Evolutionary conservation across 805 yeast species (phyloP).

Genomic region (Starmerella riodocensis): DNA sequence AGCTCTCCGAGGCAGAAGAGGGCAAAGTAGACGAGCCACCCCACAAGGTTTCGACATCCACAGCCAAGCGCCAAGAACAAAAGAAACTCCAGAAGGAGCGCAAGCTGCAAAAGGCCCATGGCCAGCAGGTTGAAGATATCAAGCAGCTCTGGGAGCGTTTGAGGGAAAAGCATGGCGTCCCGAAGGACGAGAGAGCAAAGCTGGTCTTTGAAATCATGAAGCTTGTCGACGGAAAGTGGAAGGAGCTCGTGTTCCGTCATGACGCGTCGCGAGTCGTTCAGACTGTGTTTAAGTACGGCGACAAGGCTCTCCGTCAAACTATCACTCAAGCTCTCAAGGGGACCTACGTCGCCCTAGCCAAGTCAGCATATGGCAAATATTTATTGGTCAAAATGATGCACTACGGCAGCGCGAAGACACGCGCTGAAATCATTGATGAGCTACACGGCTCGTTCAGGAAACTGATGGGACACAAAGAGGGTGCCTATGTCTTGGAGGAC

Average conservation of each 20-base stretch:
- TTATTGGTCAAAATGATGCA: constrained; percentile 76
- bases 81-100: constrained; percentile 65
- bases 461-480: constrained; percentile 92
- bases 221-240: constrained; percentile 50
- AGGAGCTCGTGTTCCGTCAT: constrained; percentile 82
- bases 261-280: constrained; percentile 95
- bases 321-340: constrained; percentile 62
- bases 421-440: constrained; percentile 65
- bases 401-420: constrained; percentile 74
- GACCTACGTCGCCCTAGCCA: constrained; percentile 66
- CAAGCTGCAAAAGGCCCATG: constrained; percentile 77
- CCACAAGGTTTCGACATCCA: constrained; percentile 40
- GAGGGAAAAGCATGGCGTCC: constrained; percentile 68
- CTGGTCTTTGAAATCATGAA: constrained; percentile 77
- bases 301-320: constrained; percentile 61
- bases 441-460: constrained; percentile 83
- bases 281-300: constrained; percentile 75
- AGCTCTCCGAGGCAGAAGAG: neutral
- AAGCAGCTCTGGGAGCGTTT: constrained; percentile 83
- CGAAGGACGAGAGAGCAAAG: constrained; percentile 53
- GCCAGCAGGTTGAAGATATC: constrained; percentile 69
- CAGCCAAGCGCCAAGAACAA: constrained; percentile 72
- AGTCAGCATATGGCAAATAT: constrained; percentile 88
- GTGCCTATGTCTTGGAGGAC: constrained; percentile 95
- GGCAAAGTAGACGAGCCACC: too few species aligned